A percentile compares a stretch with the other conserved stretches of the same genome.
These are phyloP conservation scores for Blastobotrys serpentis DNA, from an alignment of 1,139 yeast genomes.

Conservation along the genomic window DNA sequence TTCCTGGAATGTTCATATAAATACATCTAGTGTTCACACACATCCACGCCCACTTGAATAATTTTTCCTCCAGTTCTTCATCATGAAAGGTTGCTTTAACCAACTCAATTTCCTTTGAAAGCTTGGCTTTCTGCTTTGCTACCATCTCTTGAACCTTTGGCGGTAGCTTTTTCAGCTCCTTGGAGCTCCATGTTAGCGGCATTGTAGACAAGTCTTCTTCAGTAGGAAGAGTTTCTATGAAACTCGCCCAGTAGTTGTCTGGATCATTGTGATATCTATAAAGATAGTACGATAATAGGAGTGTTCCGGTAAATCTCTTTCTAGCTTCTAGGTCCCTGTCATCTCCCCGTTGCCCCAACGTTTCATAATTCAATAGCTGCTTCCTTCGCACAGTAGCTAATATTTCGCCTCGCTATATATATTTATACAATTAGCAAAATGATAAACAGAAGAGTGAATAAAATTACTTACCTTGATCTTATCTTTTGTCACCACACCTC, in stretches of 20 bases:
- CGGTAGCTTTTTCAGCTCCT: constrained; percentile 33
- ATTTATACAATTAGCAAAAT: background rate
- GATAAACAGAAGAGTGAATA: too few species aligned
- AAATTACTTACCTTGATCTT: constrained; percentile 33
- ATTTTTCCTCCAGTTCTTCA: constrained; percentile 12
- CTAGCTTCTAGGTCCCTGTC: constrained; percentile 17
- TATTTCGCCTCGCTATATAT: constrained; percentile 39
- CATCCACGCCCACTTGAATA: constrained; percentile 73
- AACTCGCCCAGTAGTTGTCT: constrained; percentile 26
- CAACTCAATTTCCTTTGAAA: constrained; percentile 30
- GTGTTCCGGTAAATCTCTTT: constrained; percentile 29
- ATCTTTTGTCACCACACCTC: constrained; percentile 55
- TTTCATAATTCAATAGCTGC: constrained; percentile 58
- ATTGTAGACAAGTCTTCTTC: constrained; percentile 27
- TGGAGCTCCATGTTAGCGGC: constrained; percentile 42
- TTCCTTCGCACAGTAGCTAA: constrained; percentile 59
- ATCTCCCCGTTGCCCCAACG: constrained; percentile 41
- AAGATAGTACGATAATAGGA: constrained; percentile 30
- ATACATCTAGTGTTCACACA: constrained; percentile 90
- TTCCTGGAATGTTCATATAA: constrained; percentile 65
- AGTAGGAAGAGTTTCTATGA: constrained; percentile 31
- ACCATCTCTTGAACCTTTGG: constrained; percentile 27
- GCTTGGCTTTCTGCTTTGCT: constrained; percentile 33
- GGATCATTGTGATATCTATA: constrained; percentile 21
- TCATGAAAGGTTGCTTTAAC: constrained; percentile 17